Evolutionary conservation across 345 rosid species (phyloP), one percentile per base, ranked within the genome.

Genomic region (Cardiospermum halicacabum): DNA sequence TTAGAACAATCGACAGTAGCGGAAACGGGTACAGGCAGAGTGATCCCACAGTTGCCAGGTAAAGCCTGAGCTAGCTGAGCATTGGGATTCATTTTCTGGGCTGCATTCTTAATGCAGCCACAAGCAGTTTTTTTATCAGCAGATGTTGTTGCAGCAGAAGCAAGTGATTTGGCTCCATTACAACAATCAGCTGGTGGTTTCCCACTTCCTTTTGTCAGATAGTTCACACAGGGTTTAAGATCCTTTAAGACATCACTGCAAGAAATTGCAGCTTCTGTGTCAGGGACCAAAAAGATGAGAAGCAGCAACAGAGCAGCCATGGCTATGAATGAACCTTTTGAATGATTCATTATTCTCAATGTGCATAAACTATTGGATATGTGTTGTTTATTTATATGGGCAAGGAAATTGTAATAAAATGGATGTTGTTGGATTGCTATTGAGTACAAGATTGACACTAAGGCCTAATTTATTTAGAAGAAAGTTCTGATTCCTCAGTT

Each of bases 1-100:
- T 63, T 70, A 67, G 81, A 73, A 37, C 81, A 77, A 54, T 77
- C 81, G 18, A 69, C 57, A n/a, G 24, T 77, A 8, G 81, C 58
- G 4, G 77, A 66, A 48, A 73, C 56, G 7, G 72, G 19, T 58
- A 53, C 58, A 3, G 81, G 69, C 64, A 77, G 59, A 27, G 1
- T 77, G 81, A 77, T 70, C 53, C 75, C 75, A 8, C 81, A 77
- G 59, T 73, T 77, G 37, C 49, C 53, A 3, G 81, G 68, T 25
- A 73, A 77, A 21, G 75, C 69, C 62, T 69, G 72, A 24, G 81
- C 77, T 39, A 73, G 34, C 12, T 77, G 70, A 36, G 75, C 16
- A 19, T 58, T 69, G 1, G 65, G 75, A 55, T 70, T 77, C 2
- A 73, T 22, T 54, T 69, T n/a, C 60, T 67, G 50, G 16, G 81